Evolutionary conservation across 73 alveolate species (phyloP).

Genomic region (Uronychia binucleata): DNA sequence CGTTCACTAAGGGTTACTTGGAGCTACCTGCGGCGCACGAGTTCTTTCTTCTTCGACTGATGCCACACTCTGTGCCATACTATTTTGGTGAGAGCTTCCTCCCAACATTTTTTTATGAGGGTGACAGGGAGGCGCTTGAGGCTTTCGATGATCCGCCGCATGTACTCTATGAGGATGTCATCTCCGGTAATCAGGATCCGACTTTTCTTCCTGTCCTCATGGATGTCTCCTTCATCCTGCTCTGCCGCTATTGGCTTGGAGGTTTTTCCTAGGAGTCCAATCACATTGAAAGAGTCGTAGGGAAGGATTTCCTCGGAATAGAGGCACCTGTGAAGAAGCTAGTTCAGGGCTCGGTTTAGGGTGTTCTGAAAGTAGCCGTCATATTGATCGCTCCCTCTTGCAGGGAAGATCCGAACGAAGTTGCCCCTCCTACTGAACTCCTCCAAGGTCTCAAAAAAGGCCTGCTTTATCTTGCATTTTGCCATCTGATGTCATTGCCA

Average conservation of each 20-base stretch:
- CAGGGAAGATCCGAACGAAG: slow-evolving; percentile 64
- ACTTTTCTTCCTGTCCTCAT: background rate
- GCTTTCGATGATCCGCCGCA: slow-evolving; percentile 26
- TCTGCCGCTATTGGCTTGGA: background rate
- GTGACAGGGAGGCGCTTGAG: slow-evolving; percentile 10
- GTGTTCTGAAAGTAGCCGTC: slow-evolving; percentile 29
- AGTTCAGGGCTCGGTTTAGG: slow-evolving; percentile 23
- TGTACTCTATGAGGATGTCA: slow-evolving; percentile 60
- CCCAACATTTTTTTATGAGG: slow-evolving; percentile 16
- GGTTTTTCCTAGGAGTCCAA: no score
- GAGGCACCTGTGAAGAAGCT: slow-evolving; percentile 31
- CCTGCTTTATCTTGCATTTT: slow-evolving; percentile 13
- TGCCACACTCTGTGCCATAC: slow-evolving; percentile 40
- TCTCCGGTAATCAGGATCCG: slow-evolving; percentile 62
- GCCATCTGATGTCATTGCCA: background rate
- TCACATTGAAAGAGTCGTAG: no score
- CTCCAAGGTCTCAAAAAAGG: slow-evolving; percentile 35
- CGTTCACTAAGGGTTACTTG: background rate
- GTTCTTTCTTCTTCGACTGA: background rate
- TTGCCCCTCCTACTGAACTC: slow-evolving; percentile 54
- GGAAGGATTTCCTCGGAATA: slow-evolving; percentile 39
- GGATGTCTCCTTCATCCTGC: background rate
- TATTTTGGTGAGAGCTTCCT: slow-evolving; percentile 30
- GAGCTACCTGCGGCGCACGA: background rate
- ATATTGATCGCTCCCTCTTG: slow-evolving; percentile 33